Conservation (phyloP, 75 land plant genomes). For the Picea sitchensis region DNA sequence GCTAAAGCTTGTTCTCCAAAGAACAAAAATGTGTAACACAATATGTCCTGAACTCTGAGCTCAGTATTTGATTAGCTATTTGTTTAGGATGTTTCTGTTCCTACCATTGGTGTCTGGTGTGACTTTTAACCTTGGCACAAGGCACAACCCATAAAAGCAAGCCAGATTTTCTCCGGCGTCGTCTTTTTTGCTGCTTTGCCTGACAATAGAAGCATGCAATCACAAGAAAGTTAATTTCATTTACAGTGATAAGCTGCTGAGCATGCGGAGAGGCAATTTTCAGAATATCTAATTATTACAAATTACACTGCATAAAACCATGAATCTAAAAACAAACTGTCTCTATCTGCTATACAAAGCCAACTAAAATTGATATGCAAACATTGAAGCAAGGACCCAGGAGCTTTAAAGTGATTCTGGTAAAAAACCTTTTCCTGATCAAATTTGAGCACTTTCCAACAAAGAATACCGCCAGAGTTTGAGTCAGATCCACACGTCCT, state of each 20-base stretch:
- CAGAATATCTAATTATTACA: too few relatives aligned
- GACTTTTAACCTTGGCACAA: constrained; percentile 11
- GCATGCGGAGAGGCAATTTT: too few relatives aligned
- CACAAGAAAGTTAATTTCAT: neutral
- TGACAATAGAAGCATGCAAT: neutral
- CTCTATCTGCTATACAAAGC: too few relatives aligned
- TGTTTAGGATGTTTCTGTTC: neutral
- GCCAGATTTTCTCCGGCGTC: neutral
- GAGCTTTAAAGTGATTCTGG: neutral
- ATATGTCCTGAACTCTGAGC: neutral
- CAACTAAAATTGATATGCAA: too few relatives aligned
- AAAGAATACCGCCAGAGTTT: neutral
- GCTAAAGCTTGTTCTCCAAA: neutral
- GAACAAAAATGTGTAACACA: neutral
- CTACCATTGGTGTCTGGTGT: neutral
- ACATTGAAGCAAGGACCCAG: neutral
- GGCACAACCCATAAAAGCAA: constrained; percentile 10
- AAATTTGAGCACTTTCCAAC: constrained; percentile 7
- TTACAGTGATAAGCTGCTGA: too few relatives aligned
- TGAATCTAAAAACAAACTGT: too few relatives aligned
- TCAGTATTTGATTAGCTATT: neutral
- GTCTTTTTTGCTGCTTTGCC: constrained; percentile 6
- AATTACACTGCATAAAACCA: too few relatives aligned
- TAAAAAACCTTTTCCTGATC: constrained; percentile 6
- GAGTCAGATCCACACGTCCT: constrained; percentile 7